These are phyloP conservation scores for Zostera marina DNA, from an alignment of 116 monocot species.

Conservation along the genomic window DNA sequence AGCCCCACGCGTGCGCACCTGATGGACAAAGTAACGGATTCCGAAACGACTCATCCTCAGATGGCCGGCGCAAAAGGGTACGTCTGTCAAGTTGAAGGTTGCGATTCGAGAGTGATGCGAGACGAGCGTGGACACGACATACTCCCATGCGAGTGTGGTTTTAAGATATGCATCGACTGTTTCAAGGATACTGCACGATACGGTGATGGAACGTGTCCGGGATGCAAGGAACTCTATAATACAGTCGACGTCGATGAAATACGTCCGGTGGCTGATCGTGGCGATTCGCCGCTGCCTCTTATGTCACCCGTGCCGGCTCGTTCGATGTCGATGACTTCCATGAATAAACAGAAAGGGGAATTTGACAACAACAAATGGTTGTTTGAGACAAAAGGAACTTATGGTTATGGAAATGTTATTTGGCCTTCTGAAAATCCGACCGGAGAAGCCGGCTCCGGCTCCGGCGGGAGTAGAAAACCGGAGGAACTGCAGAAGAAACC, in stretches of 20 bases:
- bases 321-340: constrained; percentile 43
- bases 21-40: constrained; percentile 43
- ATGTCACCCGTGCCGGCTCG: constrained; percentile 21
- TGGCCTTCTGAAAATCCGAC: constrained; percentile 41
- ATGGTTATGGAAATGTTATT: constrained; percentile 85
- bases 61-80: constrained; percentile 17
- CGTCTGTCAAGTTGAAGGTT: constrained; percentile 38
- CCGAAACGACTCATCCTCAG: constrained; percentile 14
- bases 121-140: constrained; percentile 22
- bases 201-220: constrained; percentile 37
- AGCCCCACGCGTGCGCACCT: constrained; percentile 39
- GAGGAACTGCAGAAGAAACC: background rate
- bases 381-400: constrained; percentile 78
- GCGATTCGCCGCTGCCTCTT: constrained; percentile 1
- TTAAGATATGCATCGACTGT: constrained; percentile 81
- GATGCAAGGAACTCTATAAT: constrained; percentile 70
- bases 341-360: constrained; percentile 3
- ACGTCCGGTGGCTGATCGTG: constrained; percentile 1
- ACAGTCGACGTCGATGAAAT: constrained; percentile 47
- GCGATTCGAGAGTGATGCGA: constrained; percentile 40
- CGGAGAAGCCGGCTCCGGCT: constrained; percentile 9
- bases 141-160: constrained; percentile 52
- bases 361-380: constrained; percentile 72
- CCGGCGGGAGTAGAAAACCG: constrained; percentile 2
- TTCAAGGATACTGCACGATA: constrained; percentile 46